Evolutionary conservation across 2,329 filamentous ascomycete genomes (phyloP), one percentile per base, ranked within the genome.

Genomic region (Fusarium haematococcum): DNA sequence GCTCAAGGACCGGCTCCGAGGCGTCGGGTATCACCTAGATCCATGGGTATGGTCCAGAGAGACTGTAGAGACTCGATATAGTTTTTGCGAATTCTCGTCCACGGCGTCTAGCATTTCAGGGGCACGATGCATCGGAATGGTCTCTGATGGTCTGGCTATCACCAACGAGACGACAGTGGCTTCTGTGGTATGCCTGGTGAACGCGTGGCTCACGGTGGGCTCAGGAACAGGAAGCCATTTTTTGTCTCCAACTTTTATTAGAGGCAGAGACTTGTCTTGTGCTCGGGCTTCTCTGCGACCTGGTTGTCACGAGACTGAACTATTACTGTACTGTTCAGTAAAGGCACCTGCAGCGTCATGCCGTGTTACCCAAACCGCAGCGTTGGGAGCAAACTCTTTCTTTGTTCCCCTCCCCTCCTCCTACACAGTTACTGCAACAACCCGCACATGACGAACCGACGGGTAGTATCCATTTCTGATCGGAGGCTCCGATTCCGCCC

Each of bases 351-450:
- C 48, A 56, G 61, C 45, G 27, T 39, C 71, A 32, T 59, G 54
- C 61, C 33, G 72, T 73, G 72, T 75, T 37, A 70, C 69, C 72
- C 69, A 75, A 64, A 59, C 54, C 50, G 64, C 68, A 72, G 68
- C 61, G 59, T 69, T 71, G 50, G 54, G 58, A 25, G 62, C 71
- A 74, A 74, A 74, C 71, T 45, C 39, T 45, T 61, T 69, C 68
- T 65, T 67, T 33, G 33, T 41, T 63, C 65, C 37, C 67, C 68
- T 64, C 56, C 58, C 30, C 37, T 32, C 9, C 32, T 52, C 41
- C 23, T 52, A 63, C 61, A 23, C 54, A 66, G 56, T 59, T 45
- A 64, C 68, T 63, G 37, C 61, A 57, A 63, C 63, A 68, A 23
- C 41, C 56, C 37, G 45, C 71, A 73, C 32, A 25, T 57, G 54